Base-by-base conservation (phyloP, 805 yeast genomes). In the Pichia paraexigua region DNA sequence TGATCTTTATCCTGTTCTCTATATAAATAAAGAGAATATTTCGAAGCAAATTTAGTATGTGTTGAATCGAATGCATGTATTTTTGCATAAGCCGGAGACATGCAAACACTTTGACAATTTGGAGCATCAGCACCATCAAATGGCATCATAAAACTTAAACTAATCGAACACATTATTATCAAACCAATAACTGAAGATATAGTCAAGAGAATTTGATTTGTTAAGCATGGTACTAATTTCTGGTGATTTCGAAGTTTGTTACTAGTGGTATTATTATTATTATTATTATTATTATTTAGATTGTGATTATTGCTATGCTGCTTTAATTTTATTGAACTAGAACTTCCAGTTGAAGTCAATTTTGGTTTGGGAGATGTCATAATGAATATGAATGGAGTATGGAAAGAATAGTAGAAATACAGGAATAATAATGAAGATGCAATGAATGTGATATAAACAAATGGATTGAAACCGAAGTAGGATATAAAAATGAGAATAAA, bases 41-140 rank as follows among this genome's bases (percentile, higher is more conserved):
- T 91, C 37, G 83, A 72, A 1, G 96, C 91, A 61, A 80, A 80
- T 49, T 77, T 71, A 2, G 94, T 79, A 59, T 83, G 83, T 3
- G 80, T 50, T n/a, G 73, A 71, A 65, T 89, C 94, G 62, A 91
- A 87, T 3, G 83, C 87, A 56, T 73, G 71, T 41, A 90, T 76
- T 56, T 83, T 74, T 12, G 92, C 91, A 61, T 88, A 90, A 1
- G 91, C 80, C 2, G 96, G 96, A 46, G 76, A 79, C 96, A 90
- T 90, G 63, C 75, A 83, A 8, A 88, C 83, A 53, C 82, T 70
- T 41, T 82, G 70, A 63, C 97, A 90, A 45, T 52, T 45, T 1
- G 78, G 74, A 0, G 69, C 51, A 61, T 79, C 82, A 2, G 81
- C 73, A 2, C 80, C 82, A 6, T 60, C 60, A 13, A 69, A 63